Base-by-base conservation (phyloP, 2,329 filamentous ascomycete genomes). In the Exophiala sp. region DNA sequence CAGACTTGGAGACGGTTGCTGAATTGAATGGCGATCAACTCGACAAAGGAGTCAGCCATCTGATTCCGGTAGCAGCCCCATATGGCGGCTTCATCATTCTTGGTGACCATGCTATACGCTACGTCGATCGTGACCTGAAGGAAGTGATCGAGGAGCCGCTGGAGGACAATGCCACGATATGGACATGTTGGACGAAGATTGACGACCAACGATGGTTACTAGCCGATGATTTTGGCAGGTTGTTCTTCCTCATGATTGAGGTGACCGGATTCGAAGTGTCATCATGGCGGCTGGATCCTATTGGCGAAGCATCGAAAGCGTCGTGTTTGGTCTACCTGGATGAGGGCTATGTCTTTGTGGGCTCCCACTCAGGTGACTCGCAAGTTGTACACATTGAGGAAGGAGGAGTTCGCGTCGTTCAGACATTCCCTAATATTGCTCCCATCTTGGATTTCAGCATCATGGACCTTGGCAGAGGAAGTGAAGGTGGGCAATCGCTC, bases 401-500 rank as follows among this genome's bases (percentile, higher is more conserved):
- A 48, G 76, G 86, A 32, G 79, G 78, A 0, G 76, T 91, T 55
- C 77, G 85, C 44, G 71, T 91, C 3, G 69, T 94, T 8, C 90
- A 96, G 66, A 87, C 83, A 0, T 78, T 95, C 52, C 75, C 82
- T 3, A 99, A 96, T 66, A 89, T 97, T 63, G 91, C 88, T 0
- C 94, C 94, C 0, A 88, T 99, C 39, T 74, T 97, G 36, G 94
- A 99, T 68, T 96, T 99, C 63, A 86, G 88, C 1, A 84, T 99
- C 12, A 96, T 97, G 90, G 94, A 97, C 65, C 88, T 97, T 79
- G 92, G 91, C 0, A 91, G 90, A 63, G 80, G 89, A 52, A 86
- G 89, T 55, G 86, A 86, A 18, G 87, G 94, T 59, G 83, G 79
- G 7, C 85, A 89, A 14, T 87, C 86, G 2, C 95, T 94, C 65